Evolutionary conservation across 345 rosid genomes (phyloP).

Genomic region (Erysimum cheiranthoides): DNA sequence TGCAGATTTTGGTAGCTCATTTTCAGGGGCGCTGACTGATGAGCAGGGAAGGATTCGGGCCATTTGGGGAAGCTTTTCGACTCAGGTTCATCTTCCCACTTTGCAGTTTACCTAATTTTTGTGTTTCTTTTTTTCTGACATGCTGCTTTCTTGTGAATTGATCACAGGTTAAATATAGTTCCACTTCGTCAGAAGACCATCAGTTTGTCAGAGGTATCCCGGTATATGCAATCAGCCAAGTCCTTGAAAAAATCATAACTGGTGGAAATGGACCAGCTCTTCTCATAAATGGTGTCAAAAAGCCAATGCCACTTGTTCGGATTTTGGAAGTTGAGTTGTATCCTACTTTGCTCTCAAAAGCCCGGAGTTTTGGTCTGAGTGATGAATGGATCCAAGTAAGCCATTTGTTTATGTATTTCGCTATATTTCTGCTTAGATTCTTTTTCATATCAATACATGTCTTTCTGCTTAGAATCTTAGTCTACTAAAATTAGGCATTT

Average conservation of each 20-base stretch:
- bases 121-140: background rate
- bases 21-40: slow-evolving; percentile 92
- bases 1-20: slow-evolving; percentile 94
- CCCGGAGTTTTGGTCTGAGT: slow-evolving; percentile 86
- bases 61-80: slow-evolving; percentile 95
- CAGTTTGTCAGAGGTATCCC: slow-evolving; percentile 95
- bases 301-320: slow-evolving; percentile 87
- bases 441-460: background rate
- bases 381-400: slow-evolving; percentile 87
- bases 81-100: slow-evolving; percentile 65
- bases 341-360: slow-evolving; percentile 93
- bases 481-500: background rate
- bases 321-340: slow-evolving; percentile 90
- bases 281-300: slow-evolving; percentile 83
- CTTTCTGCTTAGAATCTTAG: slow-evolving; percentile 9
- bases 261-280: slow-evolving; percentile 76
- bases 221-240: slow-evolving; percentile 68
- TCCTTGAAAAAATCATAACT: slow-evolving; percentile 71
- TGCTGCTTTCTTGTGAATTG: slow-evolving; percentile 30
- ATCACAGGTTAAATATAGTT: slow-evolving; percentile 73
- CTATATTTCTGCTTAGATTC: background rate
- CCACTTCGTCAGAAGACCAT: slow-evolving; percentile 83
- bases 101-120: slow-evolving; percentile 2
- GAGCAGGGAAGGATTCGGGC: slow-evolving; percentile 91
- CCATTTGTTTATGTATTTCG: slow-evolving; percentile 19